Evolutionary conservation across 257 asterid species (phyloP), one percentile per base, ranked within the genome.

Genomic region (Haberlea rhodopensis): DNA sequence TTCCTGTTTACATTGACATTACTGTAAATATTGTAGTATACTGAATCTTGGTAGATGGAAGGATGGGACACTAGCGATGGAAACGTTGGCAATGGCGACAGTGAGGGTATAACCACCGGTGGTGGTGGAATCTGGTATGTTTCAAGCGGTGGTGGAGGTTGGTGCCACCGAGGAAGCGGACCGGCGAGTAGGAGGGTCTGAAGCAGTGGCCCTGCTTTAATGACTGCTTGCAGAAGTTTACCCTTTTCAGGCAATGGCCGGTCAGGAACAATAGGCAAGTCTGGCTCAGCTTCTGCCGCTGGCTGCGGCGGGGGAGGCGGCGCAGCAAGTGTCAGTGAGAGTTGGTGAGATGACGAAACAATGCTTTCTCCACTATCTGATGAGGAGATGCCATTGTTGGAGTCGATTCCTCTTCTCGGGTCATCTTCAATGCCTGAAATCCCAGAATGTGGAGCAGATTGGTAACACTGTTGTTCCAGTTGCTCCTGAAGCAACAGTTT

Each of bases 131-230:
- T 88, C 66, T 87, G 91, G 40, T 76, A 75, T 15, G 85, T 24
- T 24, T 88, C 95, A 3, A 91, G 82, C 3, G 95, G 95, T 23
- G 98, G 96, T 18, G 98, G 98, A 19, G 96, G 98, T 87, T 88
- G 95, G 82, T 95, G 88, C 98, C 98, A 91, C 82, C 80, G 90
- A 1, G 98, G 98, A 40, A 91, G 78, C 11, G 95, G 95, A 2
- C 98, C 98, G 45, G 96, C 91, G 51, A 91, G 82, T 62, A 91
- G 79, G 60, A 88, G 89, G n/a, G 90, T 87, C 66, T 91, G 96
- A 9, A 91, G 83, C 8, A 91, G 81, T 5, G 98, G 98, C 16
- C 98, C 98, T 15, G 98, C 95, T 69, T 82, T 82, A 81, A 91
- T 85, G 19, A 91, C 96, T 34, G 98, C 96, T 46, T 85, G 84